Evolutionary conservation across 305 asterid species (phyloP), one percentile per base, ranked within the genome.

Genomic region (Ajuga reptans): DNA sequence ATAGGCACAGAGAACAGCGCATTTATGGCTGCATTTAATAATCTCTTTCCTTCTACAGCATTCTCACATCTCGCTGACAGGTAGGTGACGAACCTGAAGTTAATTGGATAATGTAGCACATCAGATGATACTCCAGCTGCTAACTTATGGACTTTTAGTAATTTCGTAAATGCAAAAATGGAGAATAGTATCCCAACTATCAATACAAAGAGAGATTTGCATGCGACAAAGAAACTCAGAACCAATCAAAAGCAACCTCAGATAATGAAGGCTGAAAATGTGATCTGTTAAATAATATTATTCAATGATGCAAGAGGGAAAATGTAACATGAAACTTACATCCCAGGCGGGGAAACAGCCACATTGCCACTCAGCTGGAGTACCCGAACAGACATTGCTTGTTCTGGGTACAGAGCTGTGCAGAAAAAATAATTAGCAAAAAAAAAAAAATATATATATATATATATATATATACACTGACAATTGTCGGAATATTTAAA

Each of bases 311-410:
- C 33, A 33, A 36, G 16, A 52, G 37, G 60, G 16, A 24, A 71
- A 52, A 61, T 21, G 45, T 29, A 58, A 10, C 27, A 64, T 47
- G 54, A 49, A 72, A 78, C 98, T 80, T 81, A 90, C 98, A 82
- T 84, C 79, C 89, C 92, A 81, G 91, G 45, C 59, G 97, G 95
- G 74, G 89, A 84, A 80, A 80, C 89, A 54, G 87, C 92, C 61
- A 86, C 84, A 55, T 84, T 86, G 76, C 95, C 79, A 74, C 96
- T 87, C 84, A 93, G 72, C 79, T 90, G 97, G 63, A 89, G 84
- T 68, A 75, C 92, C 34, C 88, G 95, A 65, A 93, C 81, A 57
- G 92, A 76, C 5, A 88, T 64, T 64, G 37, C 73, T 85, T 93
- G 97, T 73, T 90, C 92, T 9, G 94, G 81, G 71, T 80, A 81